These are phyloP conservation scores for Fusarium anguioides DNA, from an alignment of 2,329 filamentous ascomycete species.

Conservation along the genomic window DNA sequence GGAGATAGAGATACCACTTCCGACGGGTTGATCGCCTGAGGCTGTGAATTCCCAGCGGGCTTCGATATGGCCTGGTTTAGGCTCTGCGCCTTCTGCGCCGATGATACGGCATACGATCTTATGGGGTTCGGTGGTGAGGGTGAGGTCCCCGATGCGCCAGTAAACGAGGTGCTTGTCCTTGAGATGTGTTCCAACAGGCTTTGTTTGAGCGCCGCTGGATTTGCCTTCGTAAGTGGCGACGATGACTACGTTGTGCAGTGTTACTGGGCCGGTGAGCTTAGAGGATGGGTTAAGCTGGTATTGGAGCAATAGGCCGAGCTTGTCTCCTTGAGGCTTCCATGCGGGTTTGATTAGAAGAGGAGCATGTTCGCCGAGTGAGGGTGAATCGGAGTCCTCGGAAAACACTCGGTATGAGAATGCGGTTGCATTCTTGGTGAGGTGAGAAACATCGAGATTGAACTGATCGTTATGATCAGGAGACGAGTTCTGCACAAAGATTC, in stretches of 20 bases:
- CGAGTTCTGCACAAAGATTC: conserved; percentile 83
- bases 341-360: conserved; percentile 78
- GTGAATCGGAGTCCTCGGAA: conserved; percentile 66
- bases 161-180: conserved; percentile 82
- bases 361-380: conserved; percentile 65
- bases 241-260: conserved; percentile 77
- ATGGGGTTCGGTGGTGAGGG: conserved; percentile 70
- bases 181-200: conserved; percentile 81
- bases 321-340: conserved; percentile 87
- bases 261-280: conserved; percentile 55
- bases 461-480: conserved; percentile 75
- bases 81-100: conserved; percentile 75
- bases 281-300: conserved; percentile 84
- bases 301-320: conserved; percentile 85
- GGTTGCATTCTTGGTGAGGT: conserved; percentile 78
- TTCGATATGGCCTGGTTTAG: conserved; percentile 81
- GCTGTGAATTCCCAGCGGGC: conserved; percentile 77
- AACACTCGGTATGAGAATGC: conserved; percentile 95
- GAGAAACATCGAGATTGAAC: conserved; percentile 79
- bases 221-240: conserved; percentile 77
- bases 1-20: conserved; percentile 74
- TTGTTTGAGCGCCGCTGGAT: conserved; percentile 77
- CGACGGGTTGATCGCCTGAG: conserved; percentile 56
- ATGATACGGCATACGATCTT: conserved; percentile 87
- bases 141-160: conserved; percentile 83